Conservation (phyloP, 345 rosid genomes). For the Eutrema heterophyllum region DNA sequence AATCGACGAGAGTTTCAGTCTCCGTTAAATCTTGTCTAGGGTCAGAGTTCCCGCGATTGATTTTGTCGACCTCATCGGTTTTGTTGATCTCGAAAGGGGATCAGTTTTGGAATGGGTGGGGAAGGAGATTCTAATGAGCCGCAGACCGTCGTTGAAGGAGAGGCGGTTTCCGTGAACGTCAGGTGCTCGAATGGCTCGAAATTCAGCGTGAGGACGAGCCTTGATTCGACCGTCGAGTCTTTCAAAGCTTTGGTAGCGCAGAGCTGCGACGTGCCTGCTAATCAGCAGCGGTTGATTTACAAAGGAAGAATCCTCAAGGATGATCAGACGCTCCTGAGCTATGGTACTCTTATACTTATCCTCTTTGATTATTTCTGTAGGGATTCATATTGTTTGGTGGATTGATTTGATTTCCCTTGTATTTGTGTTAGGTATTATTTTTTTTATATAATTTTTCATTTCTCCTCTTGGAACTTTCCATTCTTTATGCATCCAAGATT, state of each 20-base stretch:
- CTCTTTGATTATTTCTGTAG: conserved; percentile 14
- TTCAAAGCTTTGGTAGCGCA: conserved; percentile 55
- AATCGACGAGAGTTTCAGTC: background rate
- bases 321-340: conserved; percentile 60
- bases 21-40: background rate
- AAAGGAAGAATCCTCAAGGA: conserved; percentile 81
- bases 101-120: conserved; percentile 23
- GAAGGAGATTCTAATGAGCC: conserved; percentile 57
- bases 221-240: conserved; percentile 50
- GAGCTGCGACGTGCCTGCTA: conserved; percentile 62
- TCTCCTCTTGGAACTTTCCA: background rate
- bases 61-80: background rate
- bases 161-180: conserved; percentile 41
- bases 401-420: background rate
- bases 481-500: background rate
- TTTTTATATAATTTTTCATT: background rate
- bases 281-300: conserved; percentile 76
- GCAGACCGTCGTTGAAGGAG: conserved; percentile 26
- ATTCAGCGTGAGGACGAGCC: conserved; percentile 44
- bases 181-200: conserved; percentile 60
- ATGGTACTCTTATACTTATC: conserved; percentile 35
- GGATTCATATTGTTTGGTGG: conserved; percentile 37
- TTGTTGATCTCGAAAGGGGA: background rate
- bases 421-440: background rate
- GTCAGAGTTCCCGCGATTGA: background rate